Base-by-base conservation (phyloP, 306 rosid species). In the Cucurbita argyrosperma region DNA sequence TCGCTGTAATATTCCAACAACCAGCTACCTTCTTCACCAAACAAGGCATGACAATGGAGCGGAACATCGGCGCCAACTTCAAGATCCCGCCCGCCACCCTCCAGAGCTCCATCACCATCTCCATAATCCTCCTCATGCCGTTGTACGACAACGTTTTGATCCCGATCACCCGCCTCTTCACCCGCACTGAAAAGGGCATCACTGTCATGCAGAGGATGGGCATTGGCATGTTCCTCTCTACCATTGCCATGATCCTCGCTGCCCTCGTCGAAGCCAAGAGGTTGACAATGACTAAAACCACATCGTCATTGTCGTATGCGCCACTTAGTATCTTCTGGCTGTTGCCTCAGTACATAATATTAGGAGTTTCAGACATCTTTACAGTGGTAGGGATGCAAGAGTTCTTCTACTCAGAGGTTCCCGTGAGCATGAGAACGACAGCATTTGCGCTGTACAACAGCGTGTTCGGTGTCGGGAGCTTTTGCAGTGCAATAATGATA, bases 371-470 rank as follows among this genome's bases (percentile, higher is more conserved):
- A 12, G 99, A 91, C 75, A 91, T 90, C 72, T 94, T 94, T 82
- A 94, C 97, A 0, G 97, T 91, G 26, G 97, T 94, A 49, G 99
- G 96, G 2, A 94, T 94, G 97, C 97, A 94, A 18, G 99, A 94
- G 75, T 94, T 94, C 40, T 94, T 94, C 56, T 94, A 89, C 83
- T 81, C 90, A n/a, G 95, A 94, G 76, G 95, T 91, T 60, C 99
- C 99, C 0, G 72, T 59, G 42, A 87, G 80, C 46, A 91, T 91
- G 99, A 91, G 91, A 72, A 90, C 96, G 3, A 81, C 88, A 85
- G 99, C 89, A 4, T 88, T 94, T 78, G 97, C 97, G 0, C 72
- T 94, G 50, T 85, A 88, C 66, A 89, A 86, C 0, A 89, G 99
- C 70, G 99, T 94, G 80, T 94, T 91, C 53, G 99, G 99, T 4